Evolutionary conservation across 169 alveolate genomes (phyloP).

Genomic region (Cyclospora cayetanensis): DNA sequence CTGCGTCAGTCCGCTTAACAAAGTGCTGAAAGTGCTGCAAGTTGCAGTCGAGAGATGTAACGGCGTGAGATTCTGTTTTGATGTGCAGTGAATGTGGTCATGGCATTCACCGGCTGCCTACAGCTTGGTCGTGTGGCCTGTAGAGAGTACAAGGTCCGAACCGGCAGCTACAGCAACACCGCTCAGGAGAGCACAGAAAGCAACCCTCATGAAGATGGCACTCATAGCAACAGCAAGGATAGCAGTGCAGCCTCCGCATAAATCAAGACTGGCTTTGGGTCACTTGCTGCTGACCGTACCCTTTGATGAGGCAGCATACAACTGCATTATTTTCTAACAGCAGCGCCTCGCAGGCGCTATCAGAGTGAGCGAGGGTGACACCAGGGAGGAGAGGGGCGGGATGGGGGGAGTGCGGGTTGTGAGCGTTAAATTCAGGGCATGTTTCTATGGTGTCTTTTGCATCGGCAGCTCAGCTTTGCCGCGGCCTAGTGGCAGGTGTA

Average conservation of each 20-base stretch:
- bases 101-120: slow-evolving; percentile 82
- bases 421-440: no score
- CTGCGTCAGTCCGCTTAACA: not conserved
- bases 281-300: not conserved
- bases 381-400: no score
- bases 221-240: no score
- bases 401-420: no score
- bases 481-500: no score
- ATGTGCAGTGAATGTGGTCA: slow-evolving; percentile 77
- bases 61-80: not conserved
- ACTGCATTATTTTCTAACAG: no score
- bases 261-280: not conserved
- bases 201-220: not conserved
- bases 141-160: not conserved
- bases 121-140: slow-evolving; percentile 72
- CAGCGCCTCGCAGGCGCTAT: no score
- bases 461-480: no score
- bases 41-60: not conserved
- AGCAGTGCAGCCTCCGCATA: no score
- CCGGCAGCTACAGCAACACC: slow-evolving; percentile 24
- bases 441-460: no score
- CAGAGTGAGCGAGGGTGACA: no score
- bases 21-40: not conserved
- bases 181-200: not conserved
- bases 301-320: no score